Conservation (phyloP, 306 rosid species). For the Oxytropis ochrocephala region DNA sequence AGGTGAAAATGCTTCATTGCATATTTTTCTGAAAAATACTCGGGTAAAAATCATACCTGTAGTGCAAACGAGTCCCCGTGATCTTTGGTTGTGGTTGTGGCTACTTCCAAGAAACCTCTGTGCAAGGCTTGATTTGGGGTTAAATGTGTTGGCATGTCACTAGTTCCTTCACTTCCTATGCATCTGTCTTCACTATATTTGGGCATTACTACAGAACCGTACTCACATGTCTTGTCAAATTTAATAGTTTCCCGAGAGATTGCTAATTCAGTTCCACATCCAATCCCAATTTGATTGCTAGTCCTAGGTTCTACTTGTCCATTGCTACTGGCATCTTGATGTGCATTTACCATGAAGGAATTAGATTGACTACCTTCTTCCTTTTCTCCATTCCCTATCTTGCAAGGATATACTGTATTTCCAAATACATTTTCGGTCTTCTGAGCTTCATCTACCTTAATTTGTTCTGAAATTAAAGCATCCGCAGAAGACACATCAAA, state of each 20-base stretch:
- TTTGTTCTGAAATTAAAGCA: conserved; percentile 25
- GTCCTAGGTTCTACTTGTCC: conserved; percentile 22
- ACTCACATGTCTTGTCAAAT: not conserved
- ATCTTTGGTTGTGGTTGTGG: conserved; percentile 9
- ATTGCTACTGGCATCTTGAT: conserved; percentile 16
- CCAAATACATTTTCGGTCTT: conserved; percentile 8
- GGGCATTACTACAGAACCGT: conserved; percentile 12
- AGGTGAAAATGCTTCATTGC: not conserved
- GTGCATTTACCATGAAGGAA: conserved; percentile 14
- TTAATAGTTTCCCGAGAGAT: conserved; percentile 12
- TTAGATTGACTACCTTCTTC: conserved; percentile 16
- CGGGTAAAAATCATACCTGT: conserved; percentile 32
- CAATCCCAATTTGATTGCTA: conserved; percentile 14
- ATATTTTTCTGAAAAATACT: not conserved
- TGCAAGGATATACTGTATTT: conserved; percentile 11
- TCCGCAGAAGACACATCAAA: conserved; percentile 26
- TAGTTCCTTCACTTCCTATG: not conserved
- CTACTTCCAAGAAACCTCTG: conserved; percentile 19
- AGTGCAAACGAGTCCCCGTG: conserved; percentile 17
- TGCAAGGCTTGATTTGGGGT: conserved; percentile 25
- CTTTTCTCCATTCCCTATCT: conserved; percentile 16
- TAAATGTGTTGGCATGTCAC: conserved; percentile 3
- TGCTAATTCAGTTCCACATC: conserved; percentile 10
- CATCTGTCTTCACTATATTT: not conserved
- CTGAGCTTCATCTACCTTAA: conserved; percentile 25